phyloP scores from a whole-genome alignment of 1,284 basidiomycete species.

The Earliella scabrosa region DNA sequence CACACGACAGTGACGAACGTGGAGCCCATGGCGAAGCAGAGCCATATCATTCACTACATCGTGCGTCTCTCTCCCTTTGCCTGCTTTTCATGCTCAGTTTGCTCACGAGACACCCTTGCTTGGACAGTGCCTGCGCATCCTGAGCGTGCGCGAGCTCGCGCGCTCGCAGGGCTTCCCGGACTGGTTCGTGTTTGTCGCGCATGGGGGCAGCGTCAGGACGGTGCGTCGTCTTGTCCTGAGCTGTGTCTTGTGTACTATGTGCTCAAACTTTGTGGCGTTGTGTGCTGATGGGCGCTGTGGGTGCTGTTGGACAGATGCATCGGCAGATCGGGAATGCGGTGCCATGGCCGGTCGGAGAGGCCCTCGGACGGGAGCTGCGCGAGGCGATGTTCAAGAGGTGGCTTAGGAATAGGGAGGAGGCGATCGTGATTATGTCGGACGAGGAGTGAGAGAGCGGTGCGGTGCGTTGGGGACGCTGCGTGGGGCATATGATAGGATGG shows the following conservation, averaged over 20 bases:
- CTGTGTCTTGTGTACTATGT: neutral
- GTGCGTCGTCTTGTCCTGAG: slow-evolving; percentile 43
- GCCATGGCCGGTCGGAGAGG: slow-evolving; percentile 62
- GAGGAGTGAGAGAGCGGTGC: too few species aligned
- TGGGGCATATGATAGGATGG: too few species aligned
- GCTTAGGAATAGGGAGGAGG: slow-evolving; percentile 40
- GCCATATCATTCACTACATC: slow-evolving; percentile 64
- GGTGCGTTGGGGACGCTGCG: too few species aligned
- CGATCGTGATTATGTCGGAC: slow-evolving; percentile 34
- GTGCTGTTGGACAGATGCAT: slow-evolving; percentile 58
- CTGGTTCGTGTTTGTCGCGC: slow-evolving; percentile 60
- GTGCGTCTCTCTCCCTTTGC: slow-evolving; percentile 39
- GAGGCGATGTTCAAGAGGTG: slow-evolving; percentile 55
- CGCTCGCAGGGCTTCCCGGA: slow-evolving; percentile 81
- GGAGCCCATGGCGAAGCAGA: slow-evolving; percentile 75
- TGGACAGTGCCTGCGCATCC: slow-evolving; percentile 59
- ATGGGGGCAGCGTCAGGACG: slow-evolving; percentile 54
- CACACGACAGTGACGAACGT: slow-evolving; percentile 76
- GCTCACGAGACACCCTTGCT: neutral
- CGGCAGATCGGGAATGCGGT: slow-evolving; percentile 81
- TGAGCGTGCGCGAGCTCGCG: slow-evolving; percentile 75
- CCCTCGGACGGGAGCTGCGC: slow-evolving; percentile 64
- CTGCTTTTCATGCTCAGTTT: neutral
- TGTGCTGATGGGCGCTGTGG: too few species aligned
- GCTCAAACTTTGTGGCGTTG: too few species aligned